Base-by-base conservation (phyloP, 306 rosid genomes). In the Cyamopsis tetragonoloba region DNA sequence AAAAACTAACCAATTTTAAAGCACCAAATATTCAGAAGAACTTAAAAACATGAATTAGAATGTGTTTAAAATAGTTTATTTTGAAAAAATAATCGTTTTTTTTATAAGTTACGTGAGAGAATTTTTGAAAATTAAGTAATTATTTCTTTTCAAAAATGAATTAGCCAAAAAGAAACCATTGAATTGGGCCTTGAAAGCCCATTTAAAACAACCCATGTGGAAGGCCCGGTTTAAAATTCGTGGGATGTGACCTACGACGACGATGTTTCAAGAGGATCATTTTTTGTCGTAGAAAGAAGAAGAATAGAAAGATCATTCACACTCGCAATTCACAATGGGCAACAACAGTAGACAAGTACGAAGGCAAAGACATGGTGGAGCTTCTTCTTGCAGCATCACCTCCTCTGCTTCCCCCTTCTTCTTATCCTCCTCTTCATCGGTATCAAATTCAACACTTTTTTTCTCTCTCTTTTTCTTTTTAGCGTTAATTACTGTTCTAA, bases 351-450 rank as follows among this genome's bases (percentile, higher is more conserved):
- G 23, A 59, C 14, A 75, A 82, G 56, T 77, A 62, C 72, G 51
- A 70, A 60, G 31, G 17, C 66, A 19, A 38, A 72, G 72, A 72
- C 72, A 92, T 89, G 95, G 86, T 78, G 35, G 87, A 71, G 70
- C 5, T 83, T 79, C 88, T 84, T 51, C 76, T 68, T 17, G 82
- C 77, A 43, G 39, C 85, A 62, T 34, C 85, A 5, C 83, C 92
- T 50, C 60, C 78, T 46, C 88, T 81, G 22, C 76, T 81, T 59
- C 73, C 67, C 37, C 60, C 19, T 64, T 38, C 70, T 48, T 64
- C 89, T 70, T 15, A 66, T 79, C 78, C 85, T 59, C 65, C 81
- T 47, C 23, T 44, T 58, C 60, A 66, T 23, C 76, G 96, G 98
- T 92, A 39, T 63, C 38, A 9, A 30, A 8, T 28, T 20, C 9